Base-by-base conservation (phyloP, 2,329 filamentous ascomycete genomes). In the Hymenoscyphus salicellus region DNA sequence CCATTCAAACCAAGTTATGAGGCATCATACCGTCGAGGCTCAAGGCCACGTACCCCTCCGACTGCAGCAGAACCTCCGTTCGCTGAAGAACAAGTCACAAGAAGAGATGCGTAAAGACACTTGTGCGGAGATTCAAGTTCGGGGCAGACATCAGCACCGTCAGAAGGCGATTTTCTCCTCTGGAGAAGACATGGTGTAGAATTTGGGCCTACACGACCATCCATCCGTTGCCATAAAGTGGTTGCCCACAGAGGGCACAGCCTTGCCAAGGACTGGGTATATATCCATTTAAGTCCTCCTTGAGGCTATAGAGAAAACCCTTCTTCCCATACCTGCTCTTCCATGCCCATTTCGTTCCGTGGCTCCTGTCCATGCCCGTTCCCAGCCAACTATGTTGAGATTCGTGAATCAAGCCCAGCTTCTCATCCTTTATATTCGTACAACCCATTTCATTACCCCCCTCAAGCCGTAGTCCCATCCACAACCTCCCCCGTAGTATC, bases 401-500 rank as follows among this genome's bases (percentile, higher is more conserved):
- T 20, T 5, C 16, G 41, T 17, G 8, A 20, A 8, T 20, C 16
- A 10, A 23, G 43, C 20, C 43, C 43, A 49, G 4, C n/a, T 38
- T 16, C 11, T 43, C 20, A 1, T 20, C 23, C 23, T 20, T 5
- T 23, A 11, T 49, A 26, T 52, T 52, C 46, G 10, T 52, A 52
- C 46, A 52, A 52, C 20, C 10, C 10, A 23, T 23, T 28, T 23
- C 46, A 23, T 49, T 5, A 16, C 0, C 11, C 46, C 1, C 7
- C 46, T 75, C 72, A 75, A 65, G 68, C 71, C 26, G 60, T 69
- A n/a, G 70, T 73, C 14, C 74, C 74, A 61, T n/a, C 71, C 23
- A 75, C 73, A 56, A 72, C 67, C 64, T 74, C 73, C 3, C 71
- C 72, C n/a, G 66, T 74, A 6, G 72, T 75, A 59, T 70, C 70